Percentiles rank a stretch among this genome's conserved stretches.
Conservation (phyloP, 75 land plant genomes). For the Pinus tabuliformis region DNA sequence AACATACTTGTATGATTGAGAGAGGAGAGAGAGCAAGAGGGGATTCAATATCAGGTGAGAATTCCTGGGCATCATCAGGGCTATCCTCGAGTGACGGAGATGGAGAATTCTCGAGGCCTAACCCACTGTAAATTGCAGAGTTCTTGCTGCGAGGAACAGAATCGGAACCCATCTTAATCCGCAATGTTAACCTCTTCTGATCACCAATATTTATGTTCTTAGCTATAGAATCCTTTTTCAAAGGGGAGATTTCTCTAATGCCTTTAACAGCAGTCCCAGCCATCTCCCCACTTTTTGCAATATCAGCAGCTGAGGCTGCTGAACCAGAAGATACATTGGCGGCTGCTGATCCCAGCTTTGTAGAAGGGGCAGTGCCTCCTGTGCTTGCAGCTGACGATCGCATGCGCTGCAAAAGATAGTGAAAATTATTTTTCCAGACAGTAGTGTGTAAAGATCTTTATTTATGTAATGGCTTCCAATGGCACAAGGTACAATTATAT, state of each 20-base stretch:
- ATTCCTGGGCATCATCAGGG: constrained; percentile 38
- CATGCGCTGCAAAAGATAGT: constrained; percentile 24
- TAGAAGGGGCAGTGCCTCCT: constrained; percentile 14
- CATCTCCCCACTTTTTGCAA: constrained; percentile 14
- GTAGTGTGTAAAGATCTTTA: neutral
- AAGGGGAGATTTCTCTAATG: constrained; percentile 17
- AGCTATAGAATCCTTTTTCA: constrained; percentile 21
- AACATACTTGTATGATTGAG: constrained; percentile 53
- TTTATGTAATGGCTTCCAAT: neutral
- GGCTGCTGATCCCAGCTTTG: constrained; percentile 11
- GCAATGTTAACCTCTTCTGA: constrained; percentile 56
- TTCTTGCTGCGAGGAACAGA: constrained; percentile 42
- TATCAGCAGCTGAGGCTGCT: constrained; percentile 4
- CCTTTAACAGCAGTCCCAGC: neutral
- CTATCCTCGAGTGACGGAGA: constrained; percentile 60
- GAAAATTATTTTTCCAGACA: neutral
- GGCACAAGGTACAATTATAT: neutral
- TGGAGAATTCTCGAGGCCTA: constrained; percentile 69
- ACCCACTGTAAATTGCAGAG: constrained; percentile 73
- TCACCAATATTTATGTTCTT: constrained; percentile 23
- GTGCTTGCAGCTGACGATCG: constrained; percentile 13
- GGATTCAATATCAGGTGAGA: constrained; percentile 25
- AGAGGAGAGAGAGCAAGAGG: constrained; percentile 50
- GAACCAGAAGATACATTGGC: constrained; percentile 1
- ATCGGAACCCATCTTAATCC: constrained; percentile 60